Evolutionary conservation across 306 rosid species (phyloP).

Genomic region (Lathyrus sativus): DNA sequence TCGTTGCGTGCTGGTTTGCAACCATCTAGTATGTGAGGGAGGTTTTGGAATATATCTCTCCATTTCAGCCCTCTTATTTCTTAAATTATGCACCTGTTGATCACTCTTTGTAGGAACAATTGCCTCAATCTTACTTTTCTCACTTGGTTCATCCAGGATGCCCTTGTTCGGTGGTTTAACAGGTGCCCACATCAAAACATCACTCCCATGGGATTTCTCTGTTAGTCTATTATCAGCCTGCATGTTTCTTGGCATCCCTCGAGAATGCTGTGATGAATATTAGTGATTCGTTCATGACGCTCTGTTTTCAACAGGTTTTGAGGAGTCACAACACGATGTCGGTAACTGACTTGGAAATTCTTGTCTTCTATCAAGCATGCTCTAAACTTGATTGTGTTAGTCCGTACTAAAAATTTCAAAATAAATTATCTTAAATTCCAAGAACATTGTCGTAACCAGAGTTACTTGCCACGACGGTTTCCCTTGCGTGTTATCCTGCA

Average conservation of each 20-base stretch:
- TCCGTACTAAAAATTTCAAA: too few species aligned
- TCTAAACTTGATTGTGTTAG: too few species aligned
- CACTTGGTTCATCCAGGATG: constrained; percentile 53
- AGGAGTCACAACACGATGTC: too few species aligned
- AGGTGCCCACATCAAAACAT: constrained; percentile 91
- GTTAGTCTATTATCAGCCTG: constrained; percentile 60
- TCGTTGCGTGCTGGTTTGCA: too few species aligned
- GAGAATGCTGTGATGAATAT: constrained; percentile 71
- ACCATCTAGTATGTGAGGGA: too few species aligned
- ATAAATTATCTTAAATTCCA: too few species aligned
- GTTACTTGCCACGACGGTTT: too few species aligned
- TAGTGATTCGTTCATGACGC: too few species aligned
- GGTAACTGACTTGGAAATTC: too few species aligned
- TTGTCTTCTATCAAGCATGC: too few species aligned
- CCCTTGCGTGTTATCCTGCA: too few species aligned
- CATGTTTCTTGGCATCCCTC: constrained; percentile 62
- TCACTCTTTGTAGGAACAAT: constrained; percentile 57
- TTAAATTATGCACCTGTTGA: constrained; percentile 60
- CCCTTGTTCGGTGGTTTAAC: constrained; percentile 75
- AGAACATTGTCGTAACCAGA: too few species aligned
- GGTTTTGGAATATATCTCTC: constrained; percentile 97
- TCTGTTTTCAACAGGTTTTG: constrained; percentile 60
- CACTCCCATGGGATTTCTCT: constrained; percentile 65
- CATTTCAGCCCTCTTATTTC: constrained; percentile 89
- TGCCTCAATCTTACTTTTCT: constrained; percentile 53